Base-by-base conservation (phyloP, 208 protist species). In the Acanthamoeba sp. region DNA sequence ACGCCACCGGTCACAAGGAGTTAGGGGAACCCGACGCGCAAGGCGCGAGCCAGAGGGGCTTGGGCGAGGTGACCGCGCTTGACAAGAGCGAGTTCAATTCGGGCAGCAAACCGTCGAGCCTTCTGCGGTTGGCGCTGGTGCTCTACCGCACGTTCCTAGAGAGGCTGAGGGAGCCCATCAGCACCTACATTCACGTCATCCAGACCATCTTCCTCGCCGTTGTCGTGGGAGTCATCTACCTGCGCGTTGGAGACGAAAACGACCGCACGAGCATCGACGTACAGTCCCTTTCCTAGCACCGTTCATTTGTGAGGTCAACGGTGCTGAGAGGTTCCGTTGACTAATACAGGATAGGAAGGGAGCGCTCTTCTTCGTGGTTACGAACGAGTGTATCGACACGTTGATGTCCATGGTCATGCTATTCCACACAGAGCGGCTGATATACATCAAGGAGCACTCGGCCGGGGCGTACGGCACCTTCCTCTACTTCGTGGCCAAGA, bases 401-500 rank as follows among this genome's bases (percentile, higher is more conserved):
- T 9, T 90, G 48, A 32, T 90, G 22, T 14, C 36, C 2, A 82
- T 59, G 36, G 29, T 93, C 10, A 59, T 59, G 62, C 7, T 82
- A 5, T 76, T 93, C 45, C 38, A n/a, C 14, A 14, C 59, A 7
- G 89, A 93, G 36, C 38, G 62, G 27, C 27, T 34, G 16, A 42
- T 93, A 1, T 73, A 59, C 32, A 34, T 84, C 29, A 45, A 59
- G 42, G 89, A 93, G 16, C 89, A 82, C 40, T 76, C 89, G 20
- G 22, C 40, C 0, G 89, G 89, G 50, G n/a, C 89, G 29, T 93
- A 93, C 40, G 36, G 64, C 22, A 76, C 71, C 24, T 40, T 82
- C 18, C 24, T 42, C n/a, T 93, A 93, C 89, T 93, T 50, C 66
- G 18, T 93, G 22, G 66, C 64, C 64, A 93, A 93, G 42, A 82